Evolutionary conservation across 2,329 filamentous ascomycete species (phyloP).

Genomic region (Lasiodiplodia sp.): DNA sequence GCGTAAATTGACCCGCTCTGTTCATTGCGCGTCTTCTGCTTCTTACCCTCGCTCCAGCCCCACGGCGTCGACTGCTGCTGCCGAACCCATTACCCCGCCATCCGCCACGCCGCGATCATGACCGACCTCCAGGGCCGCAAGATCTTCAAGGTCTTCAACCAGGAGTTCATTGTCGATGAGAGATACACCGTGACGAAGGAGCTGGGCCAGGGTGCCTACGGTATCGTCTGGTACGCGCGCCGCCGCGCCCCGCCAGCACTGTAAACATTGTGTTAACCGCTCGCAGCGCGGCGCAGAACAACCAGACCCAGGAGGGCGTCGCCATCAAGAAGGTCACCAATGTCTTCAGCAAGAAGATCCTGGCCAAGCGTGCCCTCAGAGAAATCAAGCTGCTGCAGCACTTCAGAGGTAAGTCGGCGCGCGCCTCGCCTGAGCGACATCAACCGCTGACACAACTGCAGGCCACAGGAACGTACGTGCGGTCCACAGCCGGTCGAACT

Average conservation of each 20-base stretch:
- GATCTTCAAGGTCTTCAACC: constrained; percentile 99
- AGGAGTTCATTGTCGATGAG: constrained; percentile 98
- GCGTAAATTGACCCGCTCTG: constrained; percentile 3
- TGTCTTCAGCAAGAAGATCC: constrained; percentile 99
- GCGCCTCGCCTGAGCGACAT: constrained; percentile 29
- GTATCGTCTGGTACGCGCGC: constrained; percentile 88
- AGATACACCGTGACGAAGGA: constrained; percentile 99
- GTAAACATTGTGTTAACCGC: constrained; percentile 35
- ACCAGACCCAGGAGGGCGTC: constrained; percentile 87
- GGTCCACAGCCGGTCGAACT: constrained; percentile 30
- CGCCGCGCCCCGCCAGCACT: constrained; percentile 27
- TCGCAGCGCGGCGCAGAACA: constrained; percentile 86
- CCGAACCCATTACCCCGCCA: constrained; percentile 13
- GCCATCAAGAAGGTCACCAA: constrained; percentile 99
- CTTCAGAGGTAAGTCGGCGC: constrained; percentile 68
- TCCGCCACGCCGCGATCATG: constrained; percentile 52
- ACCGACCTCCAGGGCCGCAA: constrained; percentile 75
- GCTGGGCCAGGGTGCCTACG: constrained; percentile 96
- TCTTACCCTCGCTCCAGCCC: constrained; percentile 6
- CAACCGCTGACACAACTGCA: constrained; percentile 38
- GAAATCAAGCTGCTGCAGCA: constrained; percentile 99
- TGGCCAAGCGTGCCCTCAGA: constrained; percentile 95
- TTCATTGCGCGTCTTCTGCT: constrained; percentile 1
- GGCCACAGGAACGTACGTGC: constrained; percentile 56
- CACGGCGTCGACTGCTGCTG: not conserved